Conservation (phyloP, 441 rosid genomes). For the Heliophila coronopifolia region DNA sequence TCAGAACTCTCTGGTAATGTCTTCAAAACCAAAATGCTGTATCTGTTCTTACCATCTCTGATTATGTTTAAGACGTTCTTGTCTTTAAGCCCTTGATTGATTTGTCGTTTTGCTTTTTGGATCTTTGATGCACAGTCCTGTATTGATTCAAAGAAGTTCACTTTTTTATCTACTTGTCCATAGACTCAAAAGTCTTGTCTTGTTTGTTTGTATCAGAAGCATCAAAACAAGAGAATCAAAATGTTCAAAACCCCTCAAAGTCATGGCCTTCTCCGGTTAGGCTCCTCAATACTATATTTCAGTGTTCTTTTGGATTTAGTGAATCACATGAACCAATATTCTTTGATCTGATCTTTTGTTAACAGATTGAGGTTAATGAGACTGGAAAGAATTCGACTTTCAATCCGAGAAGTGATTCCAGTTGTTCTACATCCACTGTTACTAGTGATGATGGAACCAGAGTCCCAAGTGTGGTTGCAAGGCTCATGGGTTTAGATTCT, state of each 20-base stretch:
- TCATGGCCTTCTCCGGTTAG: conserved; percentile 38
- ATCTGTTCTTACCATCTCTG: background rate
- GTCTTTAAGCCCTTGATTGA: conserved; percentile 2
- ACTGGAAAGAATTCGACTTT: conserved; percentile 37
- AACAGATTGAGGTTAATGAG: conserved; percentile 46
- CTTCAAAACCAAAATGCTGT: background rate
- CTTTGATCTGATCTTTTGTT: conserved; percentile 11
- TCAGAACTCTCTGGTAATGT: conserved; percentile 15
- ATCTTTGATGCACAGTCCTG: conserved; percentile 5
- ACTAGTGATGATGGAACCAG: conserved; percentile 61
- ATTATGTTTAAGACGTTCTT: background rate
- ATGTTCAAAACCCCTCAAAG: conserved; percentile 29
- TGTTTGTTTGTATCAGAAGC: conserved; percentile 31
- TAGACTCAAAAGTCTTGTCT: background rate
- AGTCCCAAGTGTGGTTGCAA: conserved; percentile 87
- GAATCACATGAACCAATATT: background rate
- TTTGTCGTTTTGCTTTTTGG: background rate
- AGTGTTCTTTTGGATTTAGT: background rate
- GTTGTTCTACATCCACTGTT: conserved; percentile 53
- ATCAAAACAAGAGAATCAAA: conserved; percentile 41
- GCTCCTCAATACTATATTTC: conserved; percentile 6
- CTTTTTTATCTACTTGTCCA: background rate
- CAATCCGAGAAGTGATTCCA: conserved; percentile 46
- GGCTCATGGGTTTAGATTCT: conserved; percentile 89
- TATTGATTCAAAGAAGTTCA: conserved; percentile 3